phyloP scores from a whole-genome alignment of 192 early-diverging fungal species.

The Funneliformis mosseae region DNA sequence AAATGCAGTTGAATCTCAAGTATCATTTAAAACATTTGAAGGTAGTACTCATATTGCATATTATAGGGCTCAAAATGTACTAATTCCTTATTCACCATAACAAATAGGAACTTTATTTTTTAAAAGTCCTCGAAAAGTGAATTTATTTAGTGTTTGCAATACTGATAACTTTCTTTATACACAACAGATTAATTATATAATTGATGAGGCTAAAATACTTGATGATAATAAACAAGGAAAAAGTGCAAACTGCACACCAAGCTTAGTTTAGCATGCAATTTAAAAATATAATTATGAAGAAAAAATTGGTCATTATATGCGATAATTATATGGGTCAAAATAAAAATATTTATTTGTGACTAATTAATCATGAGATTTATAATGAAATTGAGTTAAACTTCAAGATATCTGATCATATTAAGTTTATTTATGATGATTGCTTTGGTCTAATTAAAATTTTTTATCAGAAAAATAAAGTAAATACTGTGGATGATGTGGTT shows the following conservation, averaged over 20 bases:
- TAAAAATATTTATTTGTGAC: neutral
- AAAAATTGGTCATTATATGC: neutral
- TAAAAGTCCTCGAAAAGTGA: neutral
- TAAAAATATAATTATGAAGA: neutral
- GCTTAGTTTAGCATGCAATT: neutral
- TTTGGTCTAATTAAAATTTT: neutral
- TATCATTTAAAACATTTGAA: neutral
- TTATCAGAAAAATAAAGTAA: neutral
- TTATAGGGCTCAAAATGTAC: neutral
- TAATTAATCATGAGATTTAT: neutral
- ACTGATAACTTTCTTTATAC: neutral
- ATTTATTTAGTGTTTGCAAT: neutral
- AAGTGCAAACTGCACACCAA: neutral
- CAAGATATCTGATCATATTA: neutral
- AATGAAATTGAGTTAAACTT: conserved; percentile 2
- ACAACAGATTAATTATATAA: neutral
- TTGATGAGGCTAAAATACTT: neutral
- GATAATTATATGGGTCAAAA: neutral
- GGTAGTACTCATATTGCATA: neutral
- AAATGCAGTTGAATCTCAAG: neutral
- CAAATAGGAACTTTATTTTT: neutral
- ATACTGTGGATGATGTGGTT: neutral
- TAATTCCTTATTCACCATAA: too few relatives aligned
- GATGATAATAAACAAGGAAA: neutral
- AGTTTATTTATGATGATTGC: neutral